Conservation (phyloP, 441 rosid genomes). For the Populus hybrid region DNA sequence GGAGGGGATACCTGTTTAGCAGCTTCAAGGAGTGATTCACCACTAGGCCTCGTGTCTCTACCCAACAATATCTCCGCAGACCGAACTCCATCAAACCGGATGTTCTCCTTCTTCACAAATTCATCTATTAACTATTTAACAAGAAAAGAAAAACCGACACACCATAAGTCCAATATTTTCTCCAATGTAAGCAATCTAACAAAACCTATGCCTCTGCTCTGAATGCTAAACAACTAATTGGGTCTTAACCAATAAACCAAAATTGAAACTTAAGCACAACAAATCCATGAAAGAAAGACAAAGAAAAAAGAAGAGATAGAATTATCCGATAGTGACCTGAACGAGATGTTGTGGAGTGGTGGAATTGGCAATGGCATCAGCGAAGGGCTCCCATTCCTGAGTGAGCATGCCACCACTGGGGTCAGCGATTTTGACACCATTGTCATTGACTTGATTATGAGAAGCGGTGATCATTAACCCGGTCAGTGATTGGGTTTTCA, state of each 20-base stretch:
- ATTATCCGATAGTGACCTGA: constrained; percentile 31
- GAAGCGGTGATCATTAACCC: constrained; percentile 97
- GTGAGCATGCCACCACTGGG: constrained; percentile 88
- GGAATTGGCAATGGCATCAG: constrained; percentile 74
- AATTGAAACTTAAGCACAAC: neutral
- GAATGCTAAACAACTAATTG: neutral
- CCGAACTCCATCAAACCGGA: constrained; percentile 42
- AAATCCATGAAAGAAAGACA: neutral
- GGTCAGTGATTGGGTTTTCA: constrained; percentile 57
- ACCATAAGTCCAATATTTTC: neutral
- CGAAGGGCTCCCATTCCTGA: constrained; percentile 94
- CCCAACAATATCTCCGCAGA: constrained; percentile 66
- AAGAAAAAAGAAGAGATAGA: neutral
- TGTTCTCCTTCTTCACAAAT: constrained; percentile 60
- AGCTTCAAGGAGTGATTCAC: constrained; percentile 77
- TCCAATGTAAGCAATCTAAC: neutral
- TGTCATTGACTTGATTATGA: constrained; percentile 71
- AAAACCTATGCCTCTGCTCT: neutral
- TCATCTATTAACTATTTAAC: constrained; percentile 49
- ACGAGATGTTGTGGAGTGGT: constrained; percentile 47
- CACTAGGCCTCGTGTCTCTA: constrained; percentile 95
- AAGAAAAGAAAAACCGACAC: neutral
- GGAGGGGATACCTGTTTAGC: constrained; percentile 50
- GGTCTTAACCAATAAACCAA: neutral
- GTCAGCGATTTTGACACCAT: constrained; percentile 85